A percentile compares a stretch with the other conserved stretches of the same genome.
These are phyloP conservation scores for Rhodotorula graminis DNA, from an alignment of 768 basidiomycete species.

Conservation along the genomic window DNA sequence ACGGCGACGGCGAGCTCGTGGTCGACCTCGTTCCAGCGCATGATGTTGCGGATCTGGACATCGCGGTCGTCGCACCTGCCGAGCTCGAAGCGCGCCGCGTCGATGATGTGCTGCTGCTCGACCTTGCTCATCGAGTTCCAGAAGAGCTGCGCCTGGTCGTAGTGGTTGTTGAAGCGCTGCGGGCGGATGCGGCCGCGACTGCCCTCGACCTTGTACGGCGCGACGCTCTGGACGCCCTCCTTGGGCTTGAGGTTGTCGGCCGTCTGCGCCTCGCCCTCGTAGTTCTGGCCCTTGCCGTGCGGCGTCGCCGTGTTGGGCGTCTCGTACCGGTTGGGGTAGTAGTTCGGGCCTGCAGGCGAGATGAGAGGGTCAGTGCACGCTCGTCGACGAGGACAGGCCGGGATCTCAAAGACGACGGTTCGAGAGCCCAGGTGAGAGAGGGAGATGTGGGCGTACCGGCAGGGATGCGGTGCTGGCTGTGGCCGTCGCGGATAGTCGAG, in stretches of 20 bases:
- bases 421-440: slow-evolving; percentile 36
- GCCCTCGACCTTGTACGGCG: slow-evolving; percentile 48
- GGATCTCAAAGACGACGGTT: too few species aligned
- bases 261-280: slow-evolving; percentile 1
- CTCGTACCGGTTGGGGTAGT: slow-evolving; percentile 66
- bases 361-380: not conserved
- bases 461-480: slow-evolving; percentile 58
- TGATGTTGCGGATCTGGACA: slow-evolving; percentile 65
- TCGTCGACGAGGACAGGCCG: too few species aligned
- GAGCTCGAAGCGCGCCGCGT: slow-evolving; percentile 74
- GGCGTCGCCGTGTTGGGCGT: slow-evolving; percentile 38
- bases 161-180: slow-evolving; percentile 23
- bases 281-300: slow-evolving; percentile 35
- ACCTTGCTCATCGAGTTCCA: slow-evolving; percentile 65
- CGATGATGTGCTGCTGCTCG: slow-evolving; percentile 68
- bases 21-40: slow-evolving; percentile 67
- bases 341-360: slow-evolving; percentile 54
- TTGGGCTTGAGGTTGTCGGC: slow-evolving; percentile 1
- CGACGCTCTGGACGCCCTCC: slow-evolving; percentile 23
- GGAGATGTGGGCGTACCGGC: slow-evolving; percentile 46
- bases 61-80: slow-evolving; percentile 67
- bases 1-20: slow-evolving; percentile 66
- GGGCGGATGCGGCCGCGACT: slow-evolving; percentile 53
- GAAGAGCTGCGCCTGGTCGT: slow-evolving; percentile 56
- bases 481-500: slow-evolving; percentile 64